Evolutionary conservation across 2,329 filamentous ascomycete species (phyloP).

Genomic region (Cladosporium sp.): DNA sequence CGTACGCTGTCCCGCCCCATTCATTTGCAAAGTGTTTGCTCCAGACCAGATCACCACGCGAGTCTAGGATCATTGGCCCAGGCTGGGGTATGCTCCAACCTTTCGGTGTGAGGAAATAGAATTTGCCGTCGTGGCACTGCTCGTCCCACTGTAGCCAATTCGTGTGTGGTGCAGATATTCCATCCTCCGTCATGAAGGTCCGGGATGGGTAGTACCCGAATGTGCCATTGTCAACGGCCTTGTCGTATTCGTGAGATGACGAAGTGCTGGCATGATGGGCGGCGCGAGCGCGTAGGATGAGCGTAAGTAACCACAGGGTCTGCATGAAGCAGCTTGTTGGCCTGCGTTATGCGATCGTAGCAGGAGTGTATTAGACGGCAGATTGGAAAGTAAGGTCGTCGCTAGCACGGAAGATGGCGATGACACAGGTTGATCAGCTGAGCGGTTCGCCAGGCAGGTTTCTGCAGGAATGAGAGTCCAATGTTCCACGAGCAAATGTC

Average conservation of each 20-base stretch:
- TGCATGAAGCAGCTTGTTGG: neutral
- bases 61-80: constrained; percentile 32
- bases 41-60: constrained; percentile 29
- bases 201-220: constrained; percentile 33
- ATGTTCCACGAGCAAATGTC: neutral
- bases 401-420: neutral
- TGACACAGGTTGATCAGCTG: neutral
- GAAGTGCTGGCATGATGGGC: neutral
- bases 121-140: constrained; percentile 21
- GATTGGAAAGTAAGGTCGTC: neutral
- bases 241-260: constrained; percentile 15
- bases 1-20: constrained; percentile 30
- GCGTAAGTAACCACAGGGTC: neutral
- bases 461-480: neutral
- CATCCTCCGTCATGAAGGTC: constrained; percentile 28
- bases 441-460: neutral
- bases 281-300: neutral
- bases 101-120: constrained; percentile 28
- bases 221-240: constrained; percentile 31
- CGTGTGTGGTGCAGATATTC: constrained; percentile 28
- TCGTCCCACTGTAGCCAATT: constrained; percentile 21
- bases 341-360: neutral
- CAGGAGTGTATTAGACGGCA: neutral
- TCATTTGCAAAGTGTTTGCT: constrained; percentile 26
- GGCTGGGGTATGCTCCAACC: constrained; percentile 25